phyloP scores from a whole-genome alignment of 345 rosid species.

The Streptanthus diversifolius region DNA sequence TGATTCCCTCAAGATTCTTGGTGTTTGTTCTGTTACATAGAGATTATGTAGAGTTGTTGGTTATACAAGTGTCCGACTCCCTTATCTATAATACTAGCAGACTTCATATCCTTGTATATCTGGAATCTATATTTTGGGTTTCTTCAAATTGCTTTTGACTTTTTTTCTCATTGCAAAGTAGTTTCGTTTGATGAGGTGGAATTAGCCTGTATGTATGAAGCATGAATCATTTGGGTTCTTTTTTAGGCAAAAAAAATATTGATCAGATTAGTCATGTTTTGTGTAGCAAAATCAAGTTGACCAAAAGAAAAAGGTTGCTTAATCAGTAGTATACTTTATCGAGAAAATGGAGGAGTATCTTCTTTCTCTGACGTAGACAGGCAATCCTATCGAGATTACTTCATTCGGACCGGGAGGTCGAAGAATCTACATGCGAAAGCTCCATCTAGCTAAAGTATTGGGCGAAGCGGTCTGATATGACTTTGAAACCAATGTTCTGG shows the following conservation, averaged over 20 bases:
- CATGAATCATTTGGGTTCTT: neutral
- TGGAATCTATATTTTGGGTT: neutral
- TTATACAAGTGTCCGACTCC: neutral
- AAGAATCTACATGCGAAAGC: no score
- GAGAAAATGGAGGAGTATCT: no score
- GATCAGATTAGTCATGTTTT: neutral
- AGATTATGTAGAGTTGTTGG: conserved; percentile 29
- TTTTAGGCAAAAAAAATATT: neutral
- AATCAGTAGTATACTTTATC: no score
- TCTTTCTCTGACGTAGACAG: no score
- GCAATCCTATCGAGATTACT: no score
- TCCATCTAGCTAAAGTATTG: no score
- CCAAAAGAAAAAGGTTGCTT: no score
- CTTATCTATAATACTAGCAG: neutral
- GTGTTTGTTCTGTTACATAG: conserved; percentile 3
- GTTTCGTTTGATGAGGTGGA: neutral
- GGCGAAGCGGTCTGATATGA: no score
- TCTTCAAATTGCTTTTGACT: neutral
- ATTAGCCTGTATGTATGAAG: neutral
- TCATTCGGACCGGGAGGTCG: no score
- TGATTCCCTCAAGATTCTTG: conserved; percentile 4
- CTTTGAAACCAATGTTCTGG: no score
- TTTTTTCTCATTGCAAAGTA: neutral
- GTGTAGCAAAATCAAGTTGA: no score
- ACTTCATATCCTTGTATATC: conserved; percentile 9